A percentile compares a stretch with the other conserved stretches of the same genome.
These are phyloP conservation scores for Fusarium aywerte DNA, from an alignment of 2,329 filamentous ascomycete genomes.

Conservation along the genomic window DNA sequence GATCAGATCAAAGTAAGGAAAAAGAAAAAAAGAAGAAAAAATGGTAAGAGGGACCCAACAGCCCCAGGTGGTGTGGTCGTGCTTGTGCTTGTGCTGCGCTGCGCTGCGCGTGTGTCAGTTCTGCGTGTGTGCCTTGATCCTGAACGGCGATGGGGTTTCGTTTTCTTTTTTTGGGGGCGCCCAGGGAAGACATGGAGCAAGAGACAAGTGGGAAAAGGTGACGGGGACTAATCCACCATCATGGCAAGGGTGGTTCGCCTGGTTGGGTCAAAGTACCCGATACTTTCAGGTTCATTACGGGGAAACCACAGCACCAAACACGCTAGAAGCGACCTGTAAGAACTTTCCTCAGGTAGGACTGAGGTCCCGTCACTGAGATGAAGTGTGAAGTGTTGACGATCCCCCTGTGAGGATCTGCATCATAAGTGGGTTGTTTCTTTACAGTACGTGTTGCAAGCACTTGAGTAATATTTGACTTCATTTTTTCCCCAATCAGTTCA, in stretches of 20 bases:
- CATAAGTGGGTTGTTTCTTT: constrained; percentile 25
- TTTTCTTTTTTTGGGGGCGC: constrained; percentile 35
- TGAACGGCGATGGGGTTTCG: constrained; percentile 33
- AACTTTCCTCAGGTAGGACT: not conserved
- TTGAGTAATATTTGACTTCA: not conserved
- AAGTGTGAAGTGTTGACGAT: constrained; percentile 6
- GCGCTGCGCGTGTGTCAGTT: constrained; percentile 34
- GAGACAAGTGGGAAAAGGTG: constrained; percentile 16
- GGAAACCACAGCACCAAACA: not conserved
- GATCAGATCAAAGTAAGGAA: not conserved
- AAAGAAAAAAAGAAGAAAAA: not conserved
- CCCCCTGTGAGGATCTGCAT: constrained; percentile 31
- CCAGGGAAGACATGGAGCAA: constrained; percentile 10
- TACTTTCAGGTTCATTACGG: constrained; percentile 16
- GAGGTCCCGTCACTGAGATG: not conserved
- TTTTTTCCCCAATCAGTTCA: not conserved
- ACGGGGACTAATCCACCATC: not conserved
- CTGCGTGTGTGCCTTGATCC: constrained; percentile 38
- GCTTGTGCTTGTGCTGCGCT: constrained; percentile 6
- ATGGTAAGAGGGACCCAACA: constrained; percentile 20
- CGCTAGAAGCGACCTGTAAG: constrained; percentile 6
- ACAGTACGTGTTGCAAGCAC: not conserved
- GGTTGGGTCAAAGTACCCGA: constrained; percentile 12
- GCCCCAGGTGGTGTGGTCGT: constrained; percentile 17
- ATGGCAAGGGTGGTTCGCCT: constrained; percentile 5